Percentiles rank a stretch among this genome's conserved stretches.
Conservation (phyloP, 371 early-diverging fungal species). For the Umbelopsis sp. region DNA sequence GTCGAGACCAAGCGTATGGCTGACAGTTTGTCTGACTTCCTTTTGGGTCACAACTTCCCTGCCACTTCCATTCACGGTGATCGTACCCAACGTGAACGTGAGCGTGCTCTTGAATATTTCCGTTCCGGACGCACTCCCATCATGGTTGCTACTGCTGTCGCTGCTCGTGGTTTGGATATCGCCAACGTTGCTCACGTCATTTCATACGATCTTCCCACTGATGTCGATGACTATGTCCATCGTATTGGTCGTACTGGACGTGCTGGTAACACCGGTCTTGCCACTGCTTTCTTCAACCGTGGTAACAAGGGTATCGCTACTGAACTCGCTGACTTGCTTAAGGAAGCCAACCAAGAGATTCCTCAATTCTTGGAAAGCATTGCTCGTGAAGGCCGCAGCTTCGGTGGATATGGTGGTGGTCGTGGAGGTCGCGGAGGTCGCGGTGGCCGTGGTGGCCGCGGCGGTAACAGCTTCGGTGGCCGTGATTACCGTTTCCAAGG, state of each 20-base stretch:
- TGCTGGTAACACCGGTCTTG: constrained; percentile 91
- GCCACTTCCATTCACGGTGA: constrained; percentile 98
- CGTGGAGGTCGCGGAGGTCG: constrained; percentile 41
- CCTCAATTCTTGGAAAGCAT: constrained; percentile 73
- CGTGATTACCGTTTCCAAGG: constrained; percentile 13
- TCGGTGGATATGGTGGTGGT: constrained; percentile 43
- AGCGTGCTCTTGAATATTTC: constrained; percentile 91
- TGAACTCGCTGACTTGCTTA: constrained; percentile 87
- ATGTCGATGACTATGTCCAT: constrained; percentile 97
- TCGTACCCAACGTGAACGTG: constrained; percentile 96
- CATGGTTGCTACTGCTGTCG: constrained; percentile 99
- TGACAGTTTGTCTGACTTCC: constrained; percentile 87
- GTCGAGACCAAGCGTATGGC: constrained; percentile 99
- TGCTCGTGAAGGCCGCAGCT: constrained; percentile 55
- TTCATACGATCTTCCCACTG: constrained; percentile 94
- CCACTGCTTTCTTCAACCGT: constrained; percentile 97
- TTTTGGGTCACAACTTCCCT: constrained; percentile 77
- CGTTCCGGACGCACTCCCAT: constrained; percentile 89
- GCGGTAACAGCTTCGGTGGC: constrained; percentile 33
- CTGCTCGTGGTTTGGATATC: constrained; percentile 98
- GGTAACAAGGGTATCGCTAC: constrained; percentile 88
- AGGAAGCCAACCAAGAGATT: constrained; percentile 47
- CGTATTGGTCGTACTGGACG: constrained; percentile 99
- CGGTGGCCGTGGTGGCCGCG: constrained; percentile 53
- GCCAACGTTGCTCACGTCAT: constrained; percentile 90